phyloP scores from a whole-genome alignment of 306 rosid species.

The Corylus americana region DNA sequence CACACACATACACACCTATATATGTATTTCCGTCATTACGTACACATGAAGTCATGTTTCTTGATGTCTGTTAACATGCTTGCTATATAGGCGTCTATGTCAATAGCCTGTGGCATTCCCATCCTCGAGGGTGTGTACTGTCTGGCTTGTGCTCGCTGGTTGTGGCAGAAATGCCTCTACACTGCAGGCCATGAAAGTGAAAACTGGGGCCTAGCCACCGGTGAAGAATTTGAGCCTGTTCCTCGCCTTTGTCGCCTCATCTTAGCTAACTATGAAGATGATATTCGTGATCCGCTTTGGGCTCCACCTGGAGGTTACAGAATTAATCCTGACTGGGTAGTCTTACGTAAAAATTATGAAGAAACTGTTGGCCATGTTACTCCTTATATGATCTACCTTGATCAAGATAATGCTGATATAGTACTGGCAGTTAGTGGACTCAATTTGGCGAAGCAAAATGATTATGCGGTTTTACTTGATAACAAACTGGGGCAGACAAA shows the following conservation, averaged over 20 bases:
- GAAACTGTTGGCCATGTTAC: slow-evolving; percentile 67
- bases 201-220: slow-evolving; percentile 82
- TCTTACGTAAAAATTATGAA: slow-evolving; percentile 62
- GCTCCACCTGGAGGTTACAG: slow-evolving; percentile 93
- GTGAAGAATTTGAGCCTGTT: slow-evolving; percentile 86
- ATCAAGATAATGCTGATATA: slow-evolving; percentile 82
- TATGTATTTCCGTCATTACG: not conserved
- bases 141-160: slow-evolving; percentile 90
- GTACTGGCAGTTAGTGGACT: slow-evolving; percentile 80
- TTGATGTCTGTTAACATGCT: slow-evolving; percentile 26
- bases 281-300: slow-evolving; percentile 76
- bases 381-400: slow-evolving; percentile 84
- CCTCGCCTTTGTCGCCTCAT: slow-evolving; percentile 79
- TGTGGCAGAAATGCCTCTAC: slow-evolving; percentile 82
- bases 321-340: slow-evolving; percentile 74
- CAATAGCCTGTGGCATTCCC: slow-evolving; percentile 78
- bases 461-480: slow-evolving; percentile 81
- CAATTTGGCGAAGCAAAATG: slow-evolving; percentile 81
- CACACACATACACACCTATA: not conserved
- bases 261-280: slow-evolving; percentile 72
- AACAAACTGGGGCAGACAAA: slow-evolving; percentile 84
- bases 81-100: slow-evolving; percentile 65
- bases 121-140: slow-evolving; percentile 88
- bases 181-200: slow-evolving; percentile 92
- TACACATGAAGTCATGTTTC: not conserved